These are phyloP conservation scores for Lasiodiplodia hormozganensis DNA, from an alignment of 2,329 filamentous ascomycete genomes.

Conservation along the genomic window DNA sequence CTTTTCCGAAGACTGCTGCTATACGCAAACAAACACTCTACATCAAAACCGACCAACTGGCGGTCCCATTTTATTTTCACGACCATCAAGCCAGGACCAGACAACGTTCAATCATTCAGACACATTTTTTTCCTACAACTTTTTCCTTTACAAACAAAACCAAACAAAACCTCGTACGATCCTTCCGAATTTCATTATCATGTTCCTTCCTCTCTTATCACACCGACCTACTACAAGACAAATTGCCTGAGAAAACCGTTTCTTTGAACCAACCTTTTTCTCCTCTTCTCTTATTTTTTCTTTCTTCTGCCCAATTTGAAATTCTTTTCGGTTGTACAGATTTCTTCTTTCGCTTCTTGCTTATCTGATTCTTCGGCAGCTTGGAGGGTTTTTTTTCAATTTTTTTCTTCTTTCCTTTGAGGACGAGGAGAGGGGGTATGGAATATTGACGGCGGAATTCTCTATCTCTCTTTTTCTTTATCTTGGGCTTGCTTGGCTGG, in stretches of 20 bases:
- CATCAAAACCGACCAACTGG: constrained; percentile 14
- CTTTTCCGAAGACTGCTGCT: neutral
- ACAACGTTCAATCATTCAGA: constrained; percentile 19
- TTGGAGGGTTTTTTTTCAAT: too few relatives aligned
- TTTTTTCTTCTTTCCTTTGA: neutral
- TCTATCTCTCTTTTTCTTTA: neutral
- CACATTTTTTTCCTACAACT: neutral
- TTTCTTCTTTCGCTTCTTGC: neutral
- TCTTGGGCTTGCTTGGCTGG: neutral
- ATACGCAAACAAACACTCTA: neutral
- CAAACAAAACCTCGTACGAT: neutral
- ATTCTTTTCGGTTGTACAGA: constrained; percentile 13
- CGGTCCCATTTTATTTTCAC: neutral
- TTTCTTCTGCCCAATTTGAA: constrained; percentile 7
- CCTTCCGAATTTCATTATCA: neutral
- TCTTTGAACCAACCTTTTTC: neutral
- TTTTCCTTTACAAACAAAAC: constrained; percentile 9
- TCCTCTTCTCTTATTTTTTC: neutral
- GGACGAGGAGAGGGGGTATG: neutral
- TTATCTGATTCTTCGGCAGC: neutral
- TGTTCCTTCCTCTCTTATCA: neutral
- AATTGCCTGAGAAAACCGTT: constrained; percentile 14
- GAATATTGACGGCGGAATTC: neutral
- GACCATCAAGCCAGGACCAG: constrained; percentile 13
- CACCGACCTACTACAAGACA: constrained; percentile 3